A percentile compares a stretch with the other conserved stretches of the same genome.
phyloP scores from a whole-genome alignment of 2,329 filamentous ascomycete genomes.

The Fusarium begoniae region DNA sequence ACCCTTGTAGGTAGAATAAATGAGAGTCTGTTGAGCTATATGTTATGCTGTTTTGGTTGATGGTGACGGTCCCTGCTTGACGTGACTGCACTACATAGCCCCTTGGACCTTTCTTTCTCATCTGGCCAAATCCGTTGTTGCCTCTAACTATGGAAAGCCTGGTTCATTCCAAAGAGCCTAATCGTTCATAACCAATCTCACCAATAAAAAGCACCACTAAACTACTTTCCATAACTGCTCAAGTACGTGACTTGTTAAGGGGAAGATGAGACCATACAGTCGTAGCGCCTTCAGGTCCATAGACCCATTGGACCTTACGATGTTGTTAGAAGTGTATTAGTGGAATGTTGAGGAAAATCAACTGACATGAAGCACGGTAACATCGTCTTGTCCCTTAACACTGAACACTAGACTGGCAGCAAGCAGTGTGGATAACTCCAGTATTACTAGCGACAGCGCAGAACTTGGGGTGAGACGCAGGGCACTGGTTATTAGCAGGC shows the following conservation, averaged over 20 bases:
- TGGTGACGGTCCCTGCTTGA: no score
- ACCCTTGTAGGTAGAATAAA: background rate
- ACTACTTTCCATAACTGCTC: no score
- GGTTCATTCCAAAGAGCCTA: no score
- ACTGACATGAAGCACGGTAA: background rate
- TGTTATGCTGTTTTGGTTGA: accelerated
- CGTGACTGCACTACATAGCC: background rate
- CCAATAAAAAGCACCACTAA: no score
- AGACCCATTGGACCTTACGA: accelerated
- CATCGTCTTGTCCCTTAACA: background rate
- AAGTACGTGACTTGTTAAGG: accelerated
- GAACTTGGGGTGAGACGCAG: background rate
- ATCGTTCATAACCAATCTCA: no score
- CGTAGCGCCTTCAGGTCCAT: no score
- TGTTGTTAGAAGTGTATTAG: no score
- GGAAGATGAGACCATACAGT: no score
- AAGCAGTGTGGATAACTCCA: background rate
- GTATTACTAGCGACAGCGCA: background rate
- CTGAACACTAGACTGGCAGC: background rate
- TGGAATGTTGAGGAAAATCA: accelerated
- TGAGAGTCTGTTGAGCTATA: accelerated
- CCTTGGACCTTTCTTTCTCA: accelerated
- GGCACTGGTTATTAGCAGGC: background rate
- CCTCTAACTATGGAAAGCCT: background rate
- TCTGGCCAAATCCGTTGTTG: background rate